A percentile compares a stretch with the other conserved stretches of the same genome.
Conservation (phyloP, 2,329 filamentous ascomycete species). For the Alternaria solani region DNA sequence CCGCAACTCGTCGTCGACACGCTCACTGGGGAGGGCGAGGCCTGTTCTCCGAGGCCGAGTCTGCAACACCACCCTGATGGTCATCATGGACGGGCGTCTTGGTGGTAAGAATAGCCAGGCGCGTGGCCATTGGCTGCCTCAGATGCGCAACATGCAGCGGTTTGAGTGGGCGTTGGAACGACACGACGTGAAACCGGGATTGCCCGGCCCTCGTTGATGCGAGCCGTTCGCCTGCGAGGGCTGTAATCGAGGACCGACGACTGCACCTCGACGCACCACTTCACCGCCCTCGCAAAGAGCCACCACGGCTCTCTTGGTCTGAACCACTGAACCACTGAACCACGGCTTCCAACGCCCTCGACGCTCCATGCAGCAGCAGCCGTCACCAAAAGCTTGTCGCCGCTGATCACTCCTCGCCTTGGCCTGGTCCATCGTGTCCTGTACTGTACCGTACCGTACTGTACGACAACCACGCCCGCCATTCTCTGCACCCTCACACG, state of each 20-base stretch:
- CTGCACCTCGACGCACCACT: not conserved
- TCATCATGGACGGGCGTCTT: constrained; percentile 7
- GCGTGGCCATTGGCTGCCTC: constrained; percentile 19
- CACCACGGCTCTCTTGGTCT: not conserved
- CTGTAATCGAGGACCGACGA: not conserved
- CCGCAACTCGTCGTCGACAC: not conserved
- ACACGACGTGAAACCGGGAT: constrained; percentile 35
- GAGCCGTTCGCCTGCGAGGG: constrained; percentile 13
- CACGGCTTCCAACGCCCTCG: not conserved
- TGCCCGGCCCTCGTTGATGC: constrained; percentile 28
- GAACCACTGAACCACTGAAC: not conserved
- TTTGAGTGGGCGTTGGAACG: constrained; percentile 20
- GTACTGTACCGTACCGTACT: too few species aligned
- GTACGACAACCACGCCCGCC: not conserved
- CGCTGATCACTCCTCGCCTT: constrained; percentile 20
- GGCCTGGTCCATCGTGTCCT: constrained; percentile 11
- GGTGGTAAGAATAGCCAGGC: constrained; percentile 14
- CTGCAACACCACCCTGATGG: constrained; percentile 16
- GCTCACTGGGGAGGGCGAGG: not conserved
- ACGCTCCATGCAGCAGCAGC: not conserved
- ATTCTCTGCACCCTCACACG: constrained; percentile 5
- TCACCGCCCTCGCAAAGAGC: constrained; percentile 13
- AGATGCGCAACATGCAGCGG: constrained; percentile 27
- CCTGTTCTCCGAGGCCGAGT: constrained; percentile 13
- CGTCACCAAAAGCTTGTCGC: not conserved